Conservation (phyloP, 768 basidiomycete species). For the Sporobolomyces phaffii region DNA sequence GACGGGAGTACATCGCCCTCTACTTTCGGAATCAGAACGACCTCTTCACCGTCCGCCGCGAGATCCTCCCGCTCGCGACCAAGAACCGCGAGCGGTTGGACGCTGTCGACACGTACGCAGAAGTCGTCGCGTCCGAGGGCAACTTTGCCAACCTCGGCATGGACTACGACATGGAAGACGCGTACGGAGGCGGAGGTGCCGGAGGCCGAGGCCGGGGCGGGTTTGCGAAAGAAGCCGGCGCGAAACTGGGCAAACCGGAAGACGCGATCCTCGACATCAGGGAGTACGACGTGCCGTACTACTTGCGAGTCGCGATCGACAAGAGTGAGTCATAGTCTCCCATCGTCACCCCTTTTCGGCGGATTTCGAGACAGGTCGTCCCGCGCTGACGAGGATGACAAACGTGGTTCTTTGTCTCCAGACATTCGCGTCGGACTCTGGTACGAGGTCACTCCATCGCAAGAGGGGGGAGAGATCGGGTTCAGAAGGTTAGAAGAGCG, state of each 20-base stretch:
- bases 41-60: conserved; percentile 76
- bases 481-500: conserved; percentile 69
- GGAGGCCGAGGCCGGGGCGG: conserved; percentile 3
- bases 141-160: conserved; percentile 34
- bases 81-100: conserved; percentile 86
- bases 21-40: conserved; percentile 91
- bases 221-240: conserved; percentile 9
- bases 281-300: conserved; percentile 95
- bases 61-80: conserved; percentile 79
- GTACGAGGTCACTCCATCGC: conserved; percentile 73
- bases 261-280: conserved; percentile 90
- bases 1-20: conserved; percentile 77
- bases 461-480: conserved; percentile 62
- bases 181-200: conserved; percentile 43
- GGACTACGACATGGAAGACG: conserved; percentile 53
- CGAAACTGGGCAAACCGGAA: conserved; percentile 57
- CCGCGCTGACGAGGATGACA: no score
- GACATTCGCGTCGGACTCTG: conserved; percentile 96
- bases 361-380: no score
- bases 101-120: conserved; percentile 95
- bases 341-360: conserved; percentile 43
- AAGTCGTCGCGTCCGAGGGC: conserved; percentile 68
- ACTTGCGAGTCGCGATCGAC: conserved; percentile 98
- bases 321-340: conserved; percentile 52
- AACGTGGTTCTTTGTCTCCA: conserved; percentile 39